Percentiles rank a stretch among this genome's conserved stretches.
These are phyloP conservation scores for Wickerhamomyces ciferrii DNA, from an alignment of 805 yeast species.

Conservation along the genomic window DNA sequence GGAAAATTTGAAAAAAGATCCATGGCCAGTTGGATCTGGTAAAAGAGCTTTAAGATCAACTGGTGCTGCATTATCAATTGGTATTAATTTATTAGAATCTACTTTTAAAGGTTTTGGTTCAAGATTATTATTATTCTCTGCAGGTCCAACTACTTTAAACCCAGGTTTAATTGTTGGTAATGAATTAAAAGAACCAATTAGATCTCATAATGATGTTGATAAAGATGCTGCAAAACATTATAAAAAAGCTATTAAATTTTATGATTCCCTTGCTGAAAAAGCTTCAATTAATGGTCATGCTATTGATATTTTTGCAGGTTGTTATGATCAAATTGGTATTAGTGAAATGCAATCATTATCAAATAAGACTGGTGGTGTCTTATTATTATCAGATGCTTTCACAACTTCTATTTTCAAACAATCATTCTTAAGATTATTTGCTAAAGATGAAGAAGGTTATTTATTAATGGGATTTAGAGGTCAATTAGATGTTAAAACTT, in stretches of 20 bases:
- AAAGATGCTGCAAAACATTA: constrained; percentile 84
- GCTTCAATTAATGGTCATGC: constrained; percentile 73
- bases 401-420: constrained; percentile 93
- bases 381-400: constrained; percentile 87
- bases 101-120: constrained; percentile 84
- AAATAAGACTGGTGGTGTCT: constrained; percentile 84
- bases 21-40: constrained; percentile 85
- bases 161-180: constrained; percentile 94
- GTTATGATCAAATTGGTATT: constrained; percentile 94
- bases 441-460: constrained; percentile 82
- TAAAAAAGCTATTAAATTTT: constrained; percentile 79
- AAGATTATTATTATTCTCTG: constrained; percentile 83
- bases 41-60: constrained; percentile 87
- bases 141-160: constrained; percentile 91
- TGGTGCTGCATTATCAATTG: constrained; percentile 87
- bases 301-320: constrained; percentile 88
- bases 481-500: constrained; percentile 78
- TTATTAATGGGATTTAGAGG: constrained; percentile 91
- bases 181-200: constrained; percentile 89
- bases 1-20: constrained; percentile 72
- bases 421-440: constrained; percentile 80
- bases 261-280: constrained; percentile 66
- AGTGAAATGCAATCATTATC: constrained; percentile 87
- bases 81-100: constrained; percentile 75
- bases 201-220: constrained; percentile 97